These are phyloP conservation scores for Quercus variabilis DNA, from an alignment of 306 rosid genomes.

Conservation along the genomic window DNA sequence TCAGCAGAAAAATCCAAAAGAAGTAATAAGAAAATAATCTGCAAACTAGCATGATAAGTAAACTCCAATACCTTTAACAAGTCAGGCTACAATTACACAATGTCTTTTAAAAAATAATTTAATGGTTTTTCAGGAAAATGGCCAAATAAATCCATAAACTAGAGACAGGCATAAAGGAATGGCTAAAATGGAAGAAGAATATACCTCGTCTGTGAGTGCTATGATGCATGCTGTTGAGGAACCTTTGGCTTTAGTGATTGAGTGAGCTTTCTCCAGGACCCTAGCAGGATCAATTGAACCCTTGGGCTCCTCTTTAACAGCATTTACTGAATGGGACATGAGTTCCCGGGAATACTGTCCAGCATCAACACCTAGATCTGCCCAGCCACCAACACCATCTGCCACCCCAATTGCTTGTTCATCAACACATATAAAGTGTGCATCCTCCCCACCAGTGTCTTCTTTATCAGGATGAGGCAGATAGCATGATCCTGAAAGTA, in stretches of 20 bases:
- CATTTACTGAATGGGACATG: slow-evolving; percentile 82
- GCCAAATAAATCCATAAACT: not conserved
- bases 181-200: slow-evolving; percentile 12
- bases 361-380: slow-evolving; percentile 82
- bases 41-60: not conserved
- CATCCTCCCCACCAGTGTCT: slow-evolving; percentile 99
- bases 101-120: not conserved
- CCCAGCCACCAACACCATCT: slow-evolving; percentile 99
- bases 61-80: not conserved
- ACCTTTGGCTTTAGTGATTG: slow-evolving; percentile 81
- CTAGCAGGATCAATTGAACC: slow-evolving; percentile 92
- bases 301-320: slow-evolving; percentile 90
- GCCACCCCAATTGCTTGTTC: slow-evolving; percentile 98
- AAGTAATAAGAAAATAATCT: not conserved
- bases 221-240: slow-evolving; percentile 97
- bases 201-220: slow-evolving; percentile 86
- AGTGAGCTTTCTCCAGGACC: slow-evolving; percentile 95
- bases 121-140: not conserved
- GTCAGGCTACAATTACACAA: not conserved
- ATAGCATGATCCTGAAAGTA: slow-evolving; percentile 85
- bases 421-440: slow-evolving; percentile 90
- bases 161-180: not conserved
- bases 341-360: slow-evolving; percentile 92
- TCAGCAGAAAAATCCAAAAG: not conserved
- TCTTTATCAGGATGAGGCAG: slow-evolving; percentile 98